Evolutionary conservation across 805 yeast species (phyloP).

Genomic region (Metschnikowia lachancei): DNA sequence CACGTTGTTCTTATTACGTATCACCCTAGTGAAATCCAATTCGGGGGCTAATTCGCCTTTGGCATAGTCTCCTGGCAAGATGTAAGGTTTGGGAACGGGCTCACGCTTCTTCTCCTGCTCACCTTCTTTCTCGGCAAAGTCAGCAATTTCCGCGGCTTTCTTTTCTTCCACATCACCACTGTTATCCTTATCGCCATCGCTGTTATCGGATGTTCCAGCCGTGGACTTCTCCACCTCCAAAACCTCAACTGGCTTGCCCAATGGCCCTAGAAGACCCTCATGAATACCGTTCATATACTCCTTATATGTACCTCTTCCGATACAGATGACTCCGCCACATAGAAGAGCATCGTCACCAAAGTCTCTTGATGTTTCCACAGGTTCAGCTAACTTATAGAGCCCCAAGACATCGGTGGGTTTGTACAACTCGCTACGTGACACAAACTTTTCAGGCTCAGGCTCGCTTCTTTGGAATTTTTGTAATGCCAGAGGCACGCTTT

Average conservation of each 20-base stretch:
- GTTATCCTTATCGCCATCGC: background rate
- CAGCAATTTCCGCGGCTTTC: slow-evolving; percentile 7
- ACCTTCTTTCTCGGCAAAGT: slow-evolving; percentile 22
- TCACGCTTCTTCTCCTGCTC: slow-evolving; percentile 25
- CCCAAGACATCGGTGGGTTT: slow-evolving; percentile 53
- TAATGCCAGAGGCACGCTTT: slow-evolving; percentile 11
- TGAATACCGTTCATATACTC: slow-evolving; percentile 89
- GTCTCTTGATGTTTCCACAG: slow-evolving; percentile 39
- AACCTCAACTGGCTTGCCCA: slow-evolving; percentile 46
- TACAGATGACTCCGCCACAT: slow-evolving; percentile 84
- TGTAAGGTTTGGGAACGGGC: slow-evolving; percentile 63
- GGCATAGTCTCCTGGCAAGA: slow-evolving; percentile 56
- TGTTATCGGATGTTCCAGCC: background rate
- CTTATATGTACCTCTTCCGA: slow-evolving; percentile 95
- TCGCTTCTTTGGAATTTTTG: slow-evolving; percentile 15
- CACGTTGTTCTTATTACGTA: slow-evolving; percentile 37
- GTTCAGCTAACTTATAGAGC: slow-evolving; percentile 39
- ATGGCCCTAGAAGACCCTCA: slow-evolving; percentile 92
- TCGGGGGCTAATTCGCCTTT: slow-evolving; percentile 59
- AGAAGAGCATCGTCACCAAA: slow-evolving; percentile 37
- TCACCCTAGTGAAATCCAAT: slow-evolving; percentile 36
- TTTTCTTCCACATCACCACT: background rate
- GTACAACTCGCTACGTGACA: slow-evolving; percentile 38
- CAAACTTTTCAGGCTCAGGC: slow-evolving; percentile 28
- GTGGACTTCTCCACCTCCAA: slow-evolving; percentile 13